Evolutionary conservation across 2,329 filamentous ascomycete species (phyloP), one percentile per base, ranked within the genome.

Genomic region (Mycosphaerella sp.): DNA sequence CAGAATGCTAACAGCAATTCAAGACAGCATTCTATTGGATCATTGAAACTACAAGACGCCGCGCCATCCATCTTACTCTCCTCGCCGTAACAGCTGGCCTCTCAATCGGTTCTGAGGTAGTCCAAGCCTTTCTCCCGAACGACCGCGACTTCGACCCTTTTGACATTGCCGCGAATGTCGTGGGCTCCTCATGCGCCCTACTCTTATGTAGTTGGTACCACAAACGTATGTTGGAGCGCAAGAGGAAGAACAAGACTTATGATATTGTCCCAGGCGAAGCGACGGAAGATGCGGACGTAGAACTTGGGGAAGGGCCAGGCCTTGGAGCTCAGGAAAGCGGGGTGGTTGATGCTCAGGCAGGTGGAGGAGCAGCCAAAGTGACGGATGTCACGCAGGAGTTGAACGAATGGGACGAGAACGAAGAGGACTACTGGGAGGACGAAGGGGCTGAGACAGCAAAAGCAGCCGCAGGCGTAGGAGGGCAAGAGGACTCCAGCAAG

Each of bases 341-440:
- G 26, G 62, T 69, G n/a, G 34, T 43, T 12, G 41, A 51, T 21
- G 61, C 43, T 21, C 57, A 56, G 11, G 45, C 55, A 6, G 53
- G 58, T 48, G 61, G 64, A 70, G 21, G 74, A 66, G 29, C 72
- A 68, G 40, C 86, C 87, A 53, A 53, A 14, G 26, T 59, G 86
- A 88, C 74, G 48, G 59, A 67, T 66, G 70, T 95, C 17, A 90
- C 95, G 62, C 81, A 92, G 55, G 88, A 95, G 73, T 80, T 95
- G 6, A 91, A 95, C 67, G 89, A 92, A 62, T 95, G 91, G 90
- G 90, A 95, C 66, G 91, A 95, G 73, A 93, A 95, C 70, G 79
- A 76, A 1, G 80, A 82, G 55, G 81, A 84, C 63, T 86, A 29
- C 26, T 29, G 26, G 26, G 26, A 82, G 83, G 82, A 85, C 48